Evolutionary conservation across 352 stramenopile species (phyloP).

Genomic region (Globisporangium polare): DNA sequence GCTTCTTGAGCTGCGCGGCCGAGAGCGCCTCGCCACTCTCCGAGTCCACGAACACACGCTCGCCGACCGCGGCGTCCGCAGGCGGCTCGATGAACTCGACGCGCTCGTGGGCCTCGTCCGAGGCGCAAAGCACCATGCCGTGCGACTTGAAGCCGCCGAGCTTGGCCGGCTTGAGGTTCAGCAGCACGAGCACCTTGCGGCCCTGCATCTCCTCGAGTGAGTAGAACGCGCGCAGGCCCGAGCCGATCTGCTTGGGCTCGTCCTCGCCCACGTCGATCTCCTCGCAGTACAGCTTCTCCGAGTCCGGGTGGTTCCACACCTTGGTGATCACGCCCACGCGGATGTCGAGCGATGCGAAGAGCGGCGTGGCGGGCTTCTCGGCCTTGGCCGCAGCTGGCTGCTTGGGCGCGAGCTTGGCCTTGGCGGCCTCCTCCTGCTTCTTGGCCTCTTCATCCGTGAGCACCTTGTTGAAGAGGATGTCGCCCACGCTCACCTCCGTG

Average conservation of each 20-base stretch:
- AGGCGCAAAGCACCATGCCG: slow-evolving; percentile 97
- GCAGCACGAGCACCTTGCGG: slow-evolving; percentile 94
- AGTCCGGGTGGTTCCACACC: slow-evolving; percentile 82
- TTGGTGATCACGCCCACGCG: slow-evolving; percentile 78
- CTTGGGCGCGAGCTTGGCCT: slow-evolving; percentile 41
- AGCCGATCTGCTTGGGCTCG: slow-evolving; percentile 93
- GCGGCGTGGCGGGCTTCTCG: slow-evolving; percentile 47
- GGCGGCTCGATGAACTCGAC: slow-evolving; percentile 95
- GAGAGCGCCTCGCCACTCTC: slow-evolving; percentile 71
- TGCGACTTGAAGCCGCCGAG: slow-evolving; percentile 95
- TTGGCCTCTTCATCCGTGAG: slow-evolving; percentile 70
- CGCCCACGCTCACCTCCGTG: slow-evolving; percentile 88
- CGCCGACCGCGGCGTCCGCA: slow-evolving; percentile 87
- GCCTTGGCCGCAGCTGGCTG: slow-evolving; percentile 32
- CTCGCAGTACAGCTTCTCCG: slow-evolving; percentile 97
- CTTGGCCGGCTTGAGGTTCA: slow-evolving; percentile 98
- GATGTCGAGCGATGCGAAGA: slow-evolving; percentile 80
- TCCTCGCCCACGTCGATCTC: slow-evolving; percentile 98
- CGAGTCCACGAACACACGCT: slow-evolving; percentile 88
- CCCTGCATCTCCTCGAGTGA: slow-evolving; percentile 94
- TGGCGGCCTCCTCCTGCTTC: slow-evolving; percentile 50
- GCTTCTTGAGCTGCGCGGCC: slow-evolving; percentile 83
- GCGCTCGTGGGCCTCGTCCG: slow-evolving; percentile 79
- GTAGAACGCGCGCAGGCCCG: slow-evolving; percentile 94
- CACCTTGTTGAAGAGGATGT: slow-evolving; percentile 95